phyloP scores from a whole-genome alignment of 2,329 filamentous ascomycete species.

The Tympanopsis confertula region DNA sequence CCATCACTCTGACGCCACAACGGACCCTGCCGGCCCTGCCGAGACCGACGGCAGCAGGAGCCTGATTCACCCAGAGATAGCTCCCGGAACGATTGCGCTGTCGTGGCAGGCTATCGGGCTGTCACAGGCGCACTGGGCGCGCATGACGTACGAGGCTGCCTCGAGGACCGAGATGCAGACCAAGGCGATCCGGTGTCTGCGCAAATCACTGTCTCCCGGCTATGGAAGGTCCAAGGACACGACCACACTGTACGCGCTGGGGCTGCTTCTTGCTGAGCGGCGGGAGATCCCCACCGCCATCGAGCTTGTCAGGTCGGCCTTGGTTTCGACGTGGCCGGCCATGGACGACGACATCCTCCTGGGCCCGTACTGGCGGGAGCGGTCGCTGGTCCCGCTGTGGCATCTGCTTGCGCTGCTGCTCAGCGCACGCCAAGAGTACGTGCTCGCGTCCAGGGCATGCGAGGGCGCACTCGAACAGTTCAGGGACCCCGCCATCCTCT shows the following conservation, averaged over 20 bases:
- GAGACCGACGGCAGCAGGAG: conserved; percentile 7
- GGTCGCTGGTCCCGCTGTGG: conserved; percentile 69
- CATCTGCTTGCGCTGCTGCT: conserved; percentile 79
- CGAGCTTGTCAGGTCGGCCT: conserved; percentile 66
- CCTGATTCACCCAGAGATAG: conserved; percentile 30
- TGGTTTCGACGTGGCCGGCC: conserved; percentile 45
- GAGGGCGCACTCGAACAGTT: conserved; percentile 89
- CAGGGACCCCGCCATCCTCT: conserved; percentile 57
- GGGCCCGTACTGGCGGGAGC: conserved; percentile 48
- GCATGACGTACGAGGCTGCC: conserved; percentile 65
- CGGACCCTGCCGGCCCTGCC: conserved; percentile 14
- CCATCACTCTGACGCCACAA: conserved; percentile 17
- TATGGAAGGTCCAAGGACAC: conserved; percentile 57
- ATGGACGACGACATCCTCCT: conserved; percentile 24
- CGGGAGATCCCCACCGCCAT: conserved; percentile 72
- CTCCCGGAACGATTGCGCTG: conserved; percentile 50
- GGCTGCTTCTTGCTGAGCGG: conserved; percentile 77
- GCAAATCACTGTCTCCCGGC: conserved; percentile 59
- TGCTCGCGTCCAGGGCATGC: conserved; percentile 69
- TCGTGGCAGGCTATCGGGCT: conserved; percentile 79
- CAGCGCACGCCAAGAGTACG: conserved; percentile 75
- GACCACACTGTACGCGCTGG: conserved; percentile 69
- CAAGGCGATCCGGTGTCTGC: conserved; percentile 66
- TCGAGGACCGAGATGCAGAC: conserved; percentile 62
- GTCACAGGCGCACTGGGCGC: conserved; percentile 77